Percentiles rank a stretch among this genome's conserved stretches.
These are phyloP conservation scores for Entomortierella lignicola DNA, from an alignment of 192 early-diverging fungal species.

Conservation along the genomic window DNA sequence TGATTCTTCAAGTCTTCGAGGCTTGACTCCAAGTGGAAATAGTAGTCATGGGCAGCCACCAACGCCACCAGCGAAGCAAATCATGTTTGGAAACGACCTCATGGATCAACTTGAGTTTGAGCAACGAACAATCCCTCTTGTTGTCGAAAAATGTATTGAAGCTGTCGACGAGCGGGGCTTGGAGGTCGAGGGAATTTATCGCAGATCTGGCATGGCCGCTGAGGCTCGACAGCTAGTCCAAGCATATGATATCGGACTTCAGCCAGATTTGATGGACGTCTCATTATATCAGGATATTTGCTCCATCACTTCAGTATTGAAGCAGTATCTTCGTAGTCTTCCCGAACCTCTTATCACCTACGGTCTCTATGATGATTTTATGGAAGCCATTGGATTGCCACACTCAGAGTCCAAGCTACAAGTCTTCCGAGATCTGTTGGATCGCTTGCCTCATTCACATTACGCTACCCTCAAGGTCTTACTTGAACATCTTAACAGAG, in stretches of 20 bases:
- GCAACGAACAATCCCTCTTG: slow-evolving; percentile 68
- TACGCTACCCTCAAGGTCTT: slow-evolving; percentile 71
- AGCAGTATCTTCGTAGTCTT: slow-evolving; percentile 83
- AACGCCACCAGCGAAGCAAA: slow-evolving; percentile 31
- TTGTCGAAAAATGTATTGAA: slow-evolving; percentile 74
- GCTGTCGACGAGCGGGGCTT: slow-evolving; percentile 73
- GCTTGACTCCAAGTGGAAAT: slow-evolving; percentile 11
- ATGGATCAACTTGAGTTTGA: slow-evolving; percentile 66
- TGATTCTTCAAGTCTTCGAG: slow-evolving; percentile 37
- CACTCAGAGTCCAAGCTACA: slow-evolving; percentile 55
- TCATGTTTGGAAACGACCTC: slow-evolving; percentile 77
- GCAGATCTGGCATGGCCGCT: slow-evolving; percentile 79
- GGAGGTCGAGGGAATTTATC: slow-evolving; percentile 86
- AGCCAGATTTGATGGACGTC: slow-evolving; percentile 61
- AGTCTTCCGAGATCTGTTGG: slow-evolving; percentile 58
- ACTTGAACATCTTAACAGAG: slow-evolving; percentile 73
- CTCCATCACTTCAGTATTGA: slow-evolving; percentile 82
- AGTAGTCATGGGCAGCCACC: slow-evolving; percentile 43
- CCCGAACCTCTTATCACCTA: slow-evolving; percentile 80
- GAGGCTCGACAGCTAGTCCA: slow-evolving; percentile 75
- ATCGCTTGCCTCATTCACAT: slow-evolving; percentile 70
- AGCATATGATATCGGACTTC: slow-evolving; percentile 68
- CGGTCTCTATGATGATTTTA: slow-evolving; percentile 74
- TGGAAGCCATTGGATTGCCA: slow-evolving; percentile 64
- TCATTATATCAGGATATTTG: slow-evolving; percentile 76